Evolutionary conservation across 306 rosid species (phyloP), one percentile per base, ranked within the genome.

Genomic region (Vachellia pachyceras): DNA sequence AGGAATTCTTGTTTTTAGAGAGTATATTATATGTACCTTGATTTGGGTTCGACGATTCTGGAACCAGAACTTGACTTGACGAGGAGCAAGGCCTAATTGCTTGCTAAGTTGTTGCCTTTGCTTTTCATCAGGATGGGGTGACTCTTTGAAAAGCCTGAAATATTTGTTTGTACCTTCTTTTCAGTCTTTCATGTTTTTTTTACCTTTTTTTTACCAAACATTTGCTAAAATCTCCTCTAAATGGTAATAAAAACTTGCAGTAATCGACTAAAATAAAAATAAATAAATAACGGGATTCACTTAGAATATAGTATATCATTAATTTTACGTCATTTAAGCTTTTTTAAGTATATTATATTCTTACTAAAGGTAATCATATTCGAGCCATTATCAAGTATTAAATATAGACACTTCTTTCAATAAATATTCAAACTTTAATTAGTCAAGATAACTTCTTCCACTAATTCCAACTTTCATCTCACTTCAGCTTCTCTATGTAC

Each of bases 41-140:
- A 95, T 93, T 84, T 95, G 99, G 82, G 99, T 95, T 78, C 99
- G 89, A 78, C 99, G 97, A 84, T 95, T 95, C 85, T 95, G 99
- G 82, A 95, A 95, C 99, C 99, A 95, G 78, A 95, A 95, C 84
- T 95, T 95, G 89, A 95, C 98, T 81, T 95, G 99, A 63, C 97
- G 87, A 0, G 98, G 92, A 77, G 98, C 92, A 72, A 95, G 97
- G 74, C 99, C 99, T 81, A 95, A 63, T 79, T 87, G 91, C 85
- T 93, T 88, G 90, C 98, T 93, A 0, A 95, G 91, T 44, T 93
- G 97, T 72, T 93, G 98, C 66, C 99, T 93, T 77, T 95, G 99
- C 79, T 93, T 93, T 88, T 95, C 98, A 86, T 95, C 97, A 66
- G 98, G 98, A 84, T 95, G 98, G 13, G 99, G 98, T 44, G 98